Evolutionary conservation across 352 stramenopile species (phyloP).

Genomic region (Globisporangium radiosum): DNA sequence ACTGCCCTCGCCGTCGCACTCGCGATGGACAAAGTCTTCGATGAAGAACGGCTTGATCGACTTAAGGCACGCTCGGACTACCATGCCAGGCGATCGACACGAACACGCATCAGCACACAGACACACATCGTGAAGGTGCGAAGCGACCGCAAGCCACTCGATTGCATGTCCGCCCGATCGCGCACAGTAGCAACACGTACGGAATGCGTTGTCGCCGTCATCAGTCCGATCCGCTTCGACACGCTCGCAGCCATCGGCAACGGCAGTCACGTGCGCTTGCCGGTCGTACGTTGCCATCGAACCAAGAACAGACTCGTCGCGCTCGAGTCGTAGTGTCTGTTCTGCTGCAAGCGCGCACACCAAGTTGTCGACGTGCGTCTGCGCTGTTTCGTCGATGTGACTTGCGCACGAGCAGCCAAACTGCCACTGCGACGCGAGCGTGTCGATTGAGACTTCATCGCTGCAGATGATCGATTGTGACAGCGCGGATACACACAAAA

Average conservation of each 20-base stretch:
- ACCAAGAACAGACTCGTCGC: neutral
- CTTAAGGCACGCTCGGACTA: conserved; percentile 20
- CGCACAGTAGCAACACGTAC: neutral
- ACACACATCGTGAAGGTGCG: too few species aligned
- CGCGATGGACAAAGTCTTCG: conserved; percentile 21
- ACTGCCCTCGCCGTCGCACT: neutral
- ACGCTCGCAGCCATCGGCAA: too few species aligned
- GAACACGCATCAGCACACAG: too few species aligned
- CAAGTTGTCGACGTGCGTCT: neutral
- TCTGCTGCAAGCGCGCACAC: neutral
- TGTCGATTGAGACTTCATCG: neutral
- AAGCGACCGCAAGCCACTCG: too few species aligned
- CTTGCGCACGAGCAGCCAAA: neutral
- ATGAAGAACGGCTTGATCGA: conserved; percentile 32
- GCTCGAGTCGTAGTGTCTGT: neutral
- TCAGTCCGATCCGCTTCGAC: neutral
- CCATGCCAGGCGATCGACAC: neutral
- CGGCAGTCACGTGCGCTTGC: neutral
- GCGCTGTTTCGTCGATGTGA: neutral
- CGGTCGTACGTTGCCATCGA: neutral
- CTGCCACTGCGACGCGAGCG: neutral
- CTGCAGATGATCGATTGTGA: neutral
- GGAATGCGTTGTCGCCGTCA: neutral
- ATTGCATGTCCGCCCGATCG: too few species aligned
- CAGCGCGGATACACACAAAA: neutral